phyloP scores from a whole-genome alignment of 169 alveolate species.

The Plasmodium fragile region DNA sequence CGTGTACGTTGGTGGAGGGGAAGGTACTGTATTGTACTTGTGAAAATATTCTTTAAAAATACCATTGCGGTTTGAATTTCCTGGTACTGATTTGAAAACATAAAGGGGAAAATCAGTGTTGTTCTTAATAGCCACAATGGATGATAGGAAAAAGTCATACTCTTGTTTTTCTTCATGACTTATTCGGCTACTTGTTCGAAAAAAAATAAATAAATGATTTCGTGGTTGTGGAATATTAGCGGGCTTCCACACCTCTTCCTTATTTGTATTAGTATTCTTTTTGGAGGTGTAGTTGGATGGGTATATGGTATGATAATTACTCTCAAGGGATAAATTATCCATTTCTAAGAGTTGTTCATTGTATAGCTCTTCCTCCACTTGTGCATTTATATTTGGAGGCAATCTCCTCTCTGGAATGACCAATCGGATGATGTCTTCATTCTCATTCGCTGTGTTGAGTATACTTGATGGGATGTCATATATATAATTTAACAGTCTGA shows the following conservation, averaged over 20 bases:
- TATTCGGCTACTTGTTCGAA: conserved; percentile 55
- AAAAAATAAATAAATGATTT: conserved; percentile 50
- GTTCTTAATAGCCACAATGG: conserved; percentile 68
- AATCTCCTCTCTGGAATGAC: conserved; percentile 69
- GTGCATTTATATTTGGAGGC: conserved; percentile 63
- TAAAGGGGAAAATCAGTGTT: conserved; percentile 72
- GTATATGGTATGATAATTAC: conserved; percentile 34
- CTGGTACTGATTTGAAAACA: conserved; percentile 70
- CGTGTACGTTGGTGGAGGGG: conserved; percentile 76
- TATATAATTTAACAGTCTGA: conserved; percentile 56
- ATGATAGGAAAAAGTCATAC: conserved; percentile 63
- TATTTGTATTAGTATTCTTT: conserved; percentile 22
- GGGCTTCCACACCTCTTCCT: conserved; percentile 43
- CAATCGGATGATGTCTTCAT: conserved; percentile 59
- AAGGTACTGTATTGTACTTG: conserved; percentile 56
- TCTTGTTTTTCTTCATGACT: conserved; percentile 77
- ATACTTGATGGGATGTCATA: conserved; percentile 72
- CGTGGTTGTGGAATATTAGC: conserved; percentile 69
- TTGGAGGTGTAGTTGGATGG: conserved; percentile 31
- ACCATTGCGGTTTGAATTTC: conserved; percentile 44
- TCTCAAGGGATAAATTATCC: conserved; percentile 2
- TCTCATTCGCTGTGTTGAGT: conserved; percentile 45
- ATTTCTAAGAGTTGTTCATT: conserved; percentile 56
- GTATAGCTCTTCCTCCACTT: conserved; percentile 64
- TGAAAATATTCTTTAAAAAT: conserved; percentile 61